These are phyloP conservation scores for Yamadazyma buinensis DNA, from an alignment of 1,139 yeast genomes.

Conservation along the genomic window DNA sequence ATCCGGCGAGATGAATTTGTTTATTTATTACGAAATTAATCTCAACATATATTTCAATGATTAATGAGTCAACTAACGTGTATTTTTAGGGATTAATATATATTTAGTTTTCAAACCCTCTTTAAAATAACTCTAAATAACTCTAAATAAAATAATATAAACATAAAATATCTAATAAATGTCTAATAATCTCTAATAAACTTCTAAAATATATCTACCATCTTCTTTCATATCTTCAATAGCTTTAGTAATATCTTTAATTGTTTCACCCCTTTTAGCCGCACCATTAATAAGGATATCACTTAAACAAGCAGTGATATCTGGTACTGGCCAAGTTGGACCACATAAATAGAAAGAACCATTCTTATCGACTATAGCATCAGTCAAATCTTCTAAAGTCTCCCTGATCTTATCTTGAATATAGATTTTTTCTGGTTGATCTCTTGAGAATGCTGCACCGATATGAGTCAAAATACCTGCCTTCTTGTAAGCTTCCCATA, in stretches of 20 bases:
- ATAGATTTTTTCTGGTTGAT: conserved; percentile 90
- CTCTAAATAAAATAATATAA: not conserved
- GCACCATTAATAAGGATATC: conserved; percentile 79
- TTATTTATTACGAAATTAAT: not conserved
- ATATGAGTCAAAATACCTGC: conserved; percentile 91
- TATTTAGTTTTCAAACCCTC: not conserved
- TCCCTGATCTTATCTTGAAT: conserved; percentile 93
- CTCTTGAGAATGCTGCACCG: conserved; percentile 98
- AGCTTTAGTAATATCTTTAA: conserved; percentile 68
- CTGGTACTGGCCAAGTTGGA: conserved; percentile 99
- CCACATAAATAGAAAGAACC: conserved; percentile 98
- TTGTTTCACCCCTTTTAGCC: conserved; percentile 54
- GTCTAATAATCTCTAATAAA: conserved; percentile 45
- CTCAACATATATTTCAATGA: conserved; percentile 4
- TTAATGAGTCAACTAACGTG: conserved; percentile 4
- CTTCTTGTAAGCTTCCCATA: conserved; percentile 94
- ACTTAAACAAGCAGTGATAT: conserved; percentile 84
- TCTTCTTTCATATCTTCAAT: conserved; percentile 93
- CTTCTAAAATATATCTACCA: conserved; percentile 91
- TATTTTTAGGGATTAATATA: not conserved
- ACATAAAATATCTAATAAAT: not conserved
- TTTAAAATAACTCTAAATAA: not conserved
- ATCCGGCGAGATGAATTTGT: no score
- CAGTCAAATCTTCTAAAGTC: conserved; percentile 66
- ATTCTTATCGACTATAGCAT: conserved; percentile 70